Conservation (phyloP, 306 rosid genomes). For the Chamaecrista fasciculata region DNA sequence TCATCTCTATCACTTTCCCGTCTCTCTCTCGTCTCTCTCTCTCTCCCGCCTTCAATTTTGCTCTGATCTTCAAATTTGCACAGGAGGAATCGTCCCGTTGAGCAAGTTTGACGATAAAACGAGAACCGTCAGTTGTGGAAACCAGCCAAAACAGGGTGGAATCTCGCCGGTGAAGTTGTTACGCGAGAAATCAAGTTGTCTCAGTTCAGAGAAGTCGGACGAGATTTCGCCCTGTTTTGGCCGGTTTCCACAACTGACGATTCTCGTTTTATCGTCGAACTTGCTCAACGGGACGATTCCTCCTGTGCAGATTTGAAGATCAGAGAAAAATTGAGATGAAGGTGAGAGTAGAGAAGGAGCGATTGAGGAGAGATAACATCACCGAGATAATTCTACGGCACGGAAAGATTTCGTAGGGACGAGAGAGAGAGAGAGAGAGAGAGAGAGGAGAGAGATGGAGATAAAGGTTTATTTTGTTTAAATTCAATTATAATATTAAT, state of each 20-base stretch:
- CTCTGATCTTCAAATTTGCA: too few relatives aligned
- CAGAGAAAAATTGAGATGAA: slow-evolving; percentile 37
- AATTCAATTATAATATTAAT: too few relatives aligned
- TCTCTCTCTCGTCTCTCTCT: too few relatives aligned
- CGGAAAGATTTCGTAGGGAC: slow-evolving; percentile 52
- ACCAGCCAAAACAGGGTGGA: slow-evolving; percentile 54
- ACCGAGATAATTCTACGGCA: slow-evolving; percentile 35
- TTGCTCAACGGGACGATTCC: slow-evolving; percentile 63
- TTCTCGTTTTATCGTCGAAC: slow-evolving; percentile 41
- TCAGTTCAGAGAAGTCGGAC: slow-evolving; percentile 34
- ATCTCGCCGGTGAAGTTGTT: slow-evolving; percentile 77
- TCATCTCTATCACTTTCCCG: too few relatives aligned
- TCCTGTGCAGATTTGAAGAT: too few relatives aligned
- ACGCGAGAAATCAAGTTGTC: slow-evolving; percentile 41
- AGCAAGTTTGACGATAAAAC: slow-evolving; percentile 44
- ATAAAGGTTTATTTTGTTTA: too few relatives aligned
- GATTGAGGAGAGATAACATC: slow-evolving; percentile 41
- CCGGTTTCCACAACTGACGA: slow-evolving; percentile 35
- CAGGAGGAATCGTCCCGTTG: slow-evolving; percentile 59
- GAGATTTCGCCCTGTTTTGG: slow-evolving; percentile 60
- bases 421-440: too few relatives aligned
- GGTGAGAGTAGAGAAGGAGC: slow-evolving; percentile 56
- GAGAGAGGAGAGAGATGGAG: too few relatives aligned
- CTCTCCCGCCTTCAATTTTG: too few relatives aligned
- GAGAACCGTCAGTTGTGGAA: slow-evolving; percentile 42